phyloP scores from a whole-genome alignment of 768 basidiomycete genomes.

The Hericium coralloides region DNA sequence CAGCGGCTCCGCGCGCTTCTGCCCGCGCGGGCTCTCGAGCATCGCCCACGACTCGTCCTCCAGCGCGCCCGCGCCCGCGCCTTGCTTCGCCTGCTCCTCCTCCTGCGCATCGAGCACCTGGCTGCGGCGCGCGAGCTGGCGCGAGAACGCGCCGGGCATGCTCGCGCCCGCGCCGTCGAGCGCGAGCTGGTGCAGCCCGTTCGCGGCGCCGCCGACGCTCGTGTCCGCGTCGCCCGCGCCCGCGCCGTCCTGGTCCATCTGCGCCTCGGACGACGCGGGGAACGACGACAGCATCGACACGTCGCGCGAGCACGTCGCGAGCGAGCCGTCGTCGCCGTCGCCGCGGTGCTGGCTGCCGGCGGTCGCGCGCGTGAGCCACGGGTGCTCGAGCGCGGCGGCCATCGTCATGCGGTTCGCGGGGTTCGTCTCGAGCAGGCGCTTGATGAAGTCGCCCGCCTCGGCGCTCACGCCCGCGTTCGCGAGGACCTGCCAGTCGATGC shows the following conservation, averaged over 20 bases:
- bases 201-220: not conserved
- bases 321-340: not conserved
- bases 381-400: conserved; percentile 56
- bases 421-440: conserved; percentile 51
- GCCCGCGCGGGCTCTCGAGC: not conserved
- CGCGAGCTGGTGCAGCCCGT: not conserved
- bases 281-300: conserved; percentile 9
- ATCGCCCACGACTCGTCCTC: not conserved
- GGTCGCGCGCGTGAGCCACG: conserved; percentile 48
- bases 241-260: not conserved
- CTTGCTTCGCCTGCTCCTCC: not conserved
- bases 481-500: conserved; percentile 7
- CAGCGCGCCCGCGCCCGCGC: not conserved
- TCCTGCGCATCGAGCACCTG: conserved; percentile 10
- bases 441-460: conserved; percentile 60
- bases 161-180: not conserved
- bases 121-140: conserved; percentile 5
- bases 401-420: conserved; percentile 67
- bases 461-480: conserved; percentile 15
- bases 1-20: not conserved
- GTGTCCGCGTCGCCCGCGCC: not conserved
- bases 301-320: not conserved
- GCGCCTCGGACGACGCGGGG: not conserved
- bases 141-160: conserved; percentile 2
- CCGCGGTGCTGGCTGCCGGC: not conserved